phyloP scores from a whole-genome alignment of 2,329 filamentous ascomycete species.

The Trichoderma brevicompactum region DNA sequence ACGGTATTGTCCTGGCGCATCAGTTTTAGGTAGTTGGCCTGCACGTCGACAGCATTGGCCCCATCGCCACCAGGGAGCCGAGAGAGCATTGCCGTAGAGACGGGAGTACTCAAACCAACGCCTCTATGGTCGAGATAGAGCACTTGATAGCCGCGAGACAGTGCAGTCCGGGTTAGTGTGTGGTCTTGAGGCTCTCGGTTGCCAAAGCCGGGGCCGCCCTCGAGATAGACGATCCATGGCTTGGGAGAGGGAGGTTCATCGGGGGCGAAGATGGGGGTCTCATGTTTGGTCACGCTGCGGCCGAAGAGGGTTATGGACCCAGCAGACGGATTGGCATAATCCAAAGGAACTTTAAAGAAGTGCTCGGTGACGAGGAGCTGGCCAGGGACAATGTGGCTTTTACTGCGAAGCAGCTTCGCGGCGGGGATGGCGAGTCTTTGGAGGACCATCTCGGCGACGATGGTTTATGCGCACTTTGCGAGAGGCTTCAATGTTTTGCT shows the following conservation, averaged over 20 bases:
- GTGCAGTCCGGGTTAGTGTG: slow-evolving; percentile 68
- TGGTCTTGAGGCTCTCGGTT: slow-evolving; percentile 76
- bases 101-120: slow-evolving; percentile 80
- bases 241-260: slow-evolving; percentile 47
- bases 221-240: slow-evolving; percentile 72
- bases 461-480: background rate
- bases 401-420: slow-evolving; percentile 49
- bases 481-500: background rate
- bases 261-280: slow-evolving; percentile 60
- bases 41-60: slow-evolving; percentile 53
- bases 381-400: slow-evolving; percentile 56
- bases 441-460: slow-evolving; percentile 29
- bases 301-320: slow-evolving; percentile 76
- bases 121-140: slow-evolving; percentile 91
- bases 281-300: slow-evolving; percentile 70
- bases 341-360: slow-evolving; percentile 83
- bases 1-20: slow-evolving; percentile 93
- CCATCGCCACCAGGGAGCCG: slow-evolving; percentile 55
- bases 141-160: slow-evolving; percentile 82
- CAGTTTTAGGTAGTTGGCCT: slow-evolving; percentile 79
- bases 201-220: slow-evolving; percentile 84
- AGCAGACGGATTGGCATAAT: slow-evolving; percentile 67
- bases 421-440: slow-evolving; percentile 38
- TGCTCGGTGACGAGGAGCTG: slow-evolving; percentile 78
- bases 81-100: slow-evolving; percentile 73